phyloP scores from a whole-genome alignment of 768 basidiomycete genomes.

The Boletus edulis region DNA sequence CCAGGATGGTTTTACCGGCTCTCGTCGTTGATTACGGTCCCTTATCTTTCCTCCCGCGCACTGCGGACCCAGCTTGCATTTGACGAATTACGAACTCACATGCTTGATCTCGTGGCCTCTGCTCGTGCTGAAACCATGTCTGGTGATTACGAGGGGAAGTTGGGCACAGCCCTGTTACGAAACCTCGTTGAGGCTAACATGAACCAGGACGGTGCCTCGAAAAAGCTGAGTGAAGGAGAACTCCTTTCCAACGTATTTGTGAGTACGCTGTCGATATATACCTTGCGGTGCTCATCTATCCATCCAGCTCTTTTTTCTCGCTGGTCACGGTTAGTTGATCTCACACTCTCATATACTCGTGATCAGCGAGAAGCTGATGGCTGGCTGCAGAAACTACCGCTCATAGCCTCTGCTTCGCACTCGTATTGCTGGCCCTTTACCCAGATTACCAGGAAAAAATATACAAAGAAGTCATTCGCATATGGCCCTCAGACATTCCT shows the following conservation, averaged over 20 bases:
- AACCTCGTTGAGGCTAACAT: slow-evolving; percentile 50
- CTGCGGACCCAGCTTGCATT: slow-evolving; percentile 32
- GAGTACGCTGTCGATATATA: slow-evolving; percentile 10
- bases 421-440: slow-evolving; percentile 46
- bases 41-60: slow-evolving; percentile 34
- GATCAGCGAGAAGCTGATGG: slow-evolving; percentile 2
- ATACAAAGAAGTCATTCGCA: slow-evolving; percentile 35
- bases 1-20: slow-evolving; percentile 35
- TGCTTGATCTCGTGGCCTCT: slow-evolving; percentile 39
- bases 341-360: background rate
- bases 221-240: slow-evolving; percentile 43
- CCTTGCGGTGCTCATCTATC: background rate
- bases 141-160: slow-evolving; percentile 17
- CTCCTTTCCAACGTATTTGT: slow-evolving; percentile 50
- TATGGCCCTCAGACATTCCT: slow-evolving; percentile 42
- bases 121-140: slow-evolving; percentile 36
- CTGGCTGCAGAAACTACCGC: slow-evolving; percentile 44
- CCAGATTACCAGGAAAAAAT: slow-evolving; percentile 49
- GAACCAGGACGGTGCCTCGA: slow-evolving; percentile 28
- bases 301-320: slow-evolving; percentile 43
- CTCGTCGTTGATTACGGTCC: slow-evolving; percentile 28
- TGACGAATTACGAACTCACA: slow-evolving; percentile 37
- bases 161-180: slow-evolving; percentile 39
- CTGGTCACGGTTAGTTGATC: slow-evolving; percentile 42
- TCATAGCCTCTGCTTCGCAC: slow-evolving; percentile 42